Evolutionary conservation across 129 eudicot species (phyloP).

Genomic region (Lactuca saligna): DNA sequence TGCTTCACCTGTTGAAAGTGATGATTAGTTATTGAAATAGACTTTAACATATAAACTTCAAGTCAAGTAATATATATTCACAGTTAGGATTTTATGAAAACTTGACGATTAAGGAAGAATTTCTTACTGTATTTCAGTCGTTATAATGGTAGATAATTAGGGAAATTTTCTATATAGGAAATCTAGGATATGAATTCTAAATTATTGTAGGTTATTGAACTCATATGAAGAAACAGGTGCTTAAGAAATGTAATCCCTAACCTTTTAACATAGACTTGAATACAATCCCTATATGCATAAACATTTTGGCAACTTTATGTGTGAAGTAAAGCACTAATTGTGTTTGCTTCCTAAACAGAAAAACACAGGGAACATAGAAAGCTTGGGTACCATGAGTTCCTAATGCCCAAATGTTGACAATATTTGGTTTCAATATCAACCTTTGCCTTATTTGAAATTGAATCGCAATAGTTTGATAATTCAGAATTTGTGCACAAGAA

Average conservation of each 20-base stretch:
- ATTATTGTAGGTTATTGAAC: too few relatives aligned
- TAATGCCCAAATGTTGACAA: not conserved
- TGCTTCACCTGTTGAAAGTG: conserved; percentile 61
- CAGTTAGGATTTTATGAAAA: not conserved
- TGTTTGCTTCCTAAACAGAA: conserved; percentile 2
- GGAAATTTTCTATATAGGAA: too few relatives aligned
- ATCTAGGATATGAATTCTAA: too few relatives aligned
- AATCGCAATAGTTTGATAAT: not conserved
- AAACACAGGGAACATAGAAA: not conserved
- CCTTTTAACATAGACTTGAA: too few relatives aligned
- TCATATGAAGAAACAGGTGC: too few relatives aligned
- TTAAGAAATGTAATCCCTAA: too few relatives aligned
- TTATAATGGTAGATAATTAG: too few relatives aligned
- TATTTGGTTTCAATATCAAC: not conserved
- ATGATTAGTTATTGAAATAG: conserved; percentile 14
- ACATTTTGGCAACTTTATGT: not conserved
- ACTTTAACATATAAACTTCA: not conserved
- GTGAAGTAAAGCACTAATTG: not conserved
- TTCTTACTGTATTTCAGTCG: not conserved
- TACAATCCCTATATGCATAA: too few relatives aligned
- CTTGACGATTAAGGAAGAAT: not conserved
- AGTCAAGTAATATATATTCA: too few relatives aligned
- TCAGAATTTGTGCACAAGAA: conserved; percentile 1
- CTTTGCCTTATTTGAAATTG: not conserved
- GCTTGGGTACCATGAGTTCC: conserved; percentile 11